Evolutionary conservation across 2,329 filamentous ascomycete species (phyloP).

Genomic region (Pyricularia sp.): DNA sequence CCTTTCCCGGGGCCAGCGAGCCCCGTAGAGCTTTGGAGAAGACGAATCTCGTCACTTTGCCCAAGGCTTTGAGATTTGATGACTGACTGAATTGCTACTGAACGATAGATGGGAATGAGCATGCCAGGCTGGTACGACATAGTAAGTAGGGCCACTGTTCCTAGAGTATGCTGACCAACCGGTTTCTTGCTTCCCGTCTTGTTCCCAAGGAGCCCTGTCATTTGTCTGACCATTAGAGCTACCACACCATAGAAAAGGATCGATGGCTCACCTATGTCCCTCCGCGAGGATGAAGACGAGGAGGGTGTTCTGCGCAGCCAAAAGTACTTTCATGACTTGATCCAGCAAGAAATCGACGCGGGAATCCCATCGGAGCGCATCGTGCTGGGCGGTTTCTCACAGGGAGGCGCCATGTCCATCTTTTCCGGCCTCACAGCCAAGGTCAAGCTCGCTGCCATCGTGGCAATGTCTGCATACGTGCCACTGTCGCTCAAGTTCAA

Average conservation of each 20-base stretch:
- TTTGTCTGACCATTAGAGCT: not conserved
- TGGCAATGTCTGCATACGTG: conserved; percentile 74
- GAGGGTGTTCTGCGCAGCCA: conserved; percentile 59
- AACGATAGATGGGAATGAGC: not conserved
- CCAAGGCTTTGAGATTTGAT: not conserved
- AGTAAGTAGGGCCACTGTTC: conserved; percentile 26
- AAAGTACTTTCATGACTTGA: conserved; percentile 64
- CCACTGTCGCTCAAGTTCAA: conserved; percentile 43
- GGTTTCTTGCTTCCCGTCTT: not conserved
- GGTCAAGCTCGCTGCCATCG: conserved; percentile 72
- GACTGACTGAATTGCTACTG: not conserved
- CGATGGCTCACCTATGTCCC: conserved; percentile 13
- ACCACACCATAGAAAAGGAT: conserved; percentile 9
- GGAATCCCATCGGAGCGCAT: conserved; percentile 76
- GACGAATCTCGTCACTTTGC: not conserved
- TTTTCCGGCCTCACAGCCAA: conserved; percentile 63
- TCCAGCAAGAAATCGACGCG: conserved; percentile 65
- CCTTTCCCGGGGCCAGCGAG: too few species aligned
- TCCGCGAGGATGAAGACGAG: conserved; percentile 38
- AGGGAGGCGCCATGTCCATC: conserved; percentile 80
- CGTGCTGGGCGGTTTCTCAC: conserved; percentile 71
- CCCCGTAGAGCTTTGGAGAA: not conserved
- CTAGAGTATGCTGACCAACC: not conserved
- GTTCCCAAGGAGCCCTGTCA: not conserved
- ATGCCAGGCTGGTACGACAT: conserved; percentile 91